Evolutionary conservation across 2,329 filamentous ascomycete genomes (phyloP), one percentile per base, ranked within the genome.

Genomic region (Hypoxylon rubiginosum): DNA sequence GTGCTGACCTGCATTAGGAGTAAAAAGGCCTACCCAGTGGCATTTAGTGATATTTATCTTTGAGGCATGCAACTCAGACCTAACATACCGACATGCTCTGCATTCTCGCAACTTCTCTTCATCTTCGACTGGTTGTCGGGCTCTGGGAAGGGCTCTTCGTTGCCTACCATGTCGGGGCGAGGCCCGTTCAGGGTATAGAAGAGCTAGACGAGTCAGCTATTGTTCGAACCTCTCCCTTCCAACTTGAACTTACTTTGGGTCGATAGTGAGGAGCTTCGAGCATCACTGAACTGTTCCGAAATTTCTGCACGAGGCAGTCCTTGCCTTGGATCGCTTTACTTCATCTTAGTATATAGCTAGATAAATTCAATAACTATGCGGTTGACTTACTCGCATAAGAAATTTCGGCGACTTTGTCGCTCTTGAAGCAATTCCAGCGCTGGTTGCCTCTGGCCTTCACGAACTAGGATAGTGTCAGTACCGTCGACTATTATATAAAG

Each of bases 231-330:
- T 0, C 53, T 17, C 9, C 17, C 72, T 34, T 52, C 8, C 1
- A 1, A 28, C 4, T 17, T 5, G 7, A 4, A 64, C 76, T 71
- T 78, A 94, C 91, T 85, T 97, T 97, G 0, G 96, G 96, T 0
- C 93, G 90, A 74, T 93, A 97, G 56, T 91, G 89, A 0, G 88
- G 84, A 10, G 90, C 87, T 79, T 98, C 94, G 0, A 95, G 84
- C 93, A 98, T 97, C 30, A 99, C 94, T 0, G 93, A 95, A 41
- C 93, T 97, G 82, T 99, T 99, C 36, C 96, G 90, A 76, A 99
- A 99, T 77, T 98, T 97, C 78, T 97, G 92, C 6, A 97, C 88
- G 0, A 98, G 85, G 69, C 93, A 95, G 75, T 97, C 94, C 68
- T 91, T 91, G 49, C 96, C 96, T 82, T 99, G 96, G 64, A 97